These are phyloP conservation scores for Candida gigantensis DNA, from an alignment of 1,139 yeast genomes.

Conservation along the genomic window DNA sequence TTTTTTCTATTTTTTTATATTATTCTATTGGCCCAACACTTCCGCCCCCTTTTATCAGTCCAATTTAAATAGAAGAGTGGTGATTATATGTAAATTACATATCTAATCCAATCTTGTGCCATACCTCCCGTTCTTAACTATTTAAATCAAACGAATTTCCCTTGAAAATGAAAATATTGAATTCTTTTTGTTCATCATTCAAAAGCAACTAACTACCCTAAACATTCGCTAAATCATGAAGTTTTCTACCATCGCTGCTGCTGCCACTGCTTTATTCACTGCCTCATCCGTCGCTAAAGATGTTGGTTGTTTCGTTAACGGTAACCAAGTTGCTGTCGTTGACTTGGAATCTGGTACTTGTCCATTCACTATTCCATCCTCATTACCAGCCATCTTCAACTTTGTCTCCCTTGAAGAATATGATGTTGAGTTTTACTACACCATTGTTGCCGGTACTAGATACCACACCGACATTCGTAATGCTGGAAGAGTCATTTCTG, in stretches of 20 bases:
- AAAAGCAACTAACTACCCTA: background rate
- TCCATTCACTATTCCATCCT: slow-evolving; percentile 37
- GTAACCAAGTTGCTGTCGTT: slow-evolving; percentile 33
- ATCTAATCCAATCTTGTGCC: too few species aligned
- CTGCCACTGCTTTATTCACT: slow-evolving; percentile 21
- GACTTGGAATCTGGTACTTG: slow-evolving; percentile 46
- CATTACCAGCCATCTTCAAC: slow-evolving; percentile 28
- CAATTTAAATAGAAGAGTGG: too few species aligned
- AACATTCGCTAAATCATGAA: slow-evolving; percentile 13
- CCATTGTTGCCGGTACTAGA: slow-evolving; percentile 22
- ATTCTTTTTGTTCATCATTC: background rate
- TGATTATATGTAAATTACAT: too few species aligned
- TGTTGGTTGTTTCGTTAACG: slow-evolving; percentile 42
- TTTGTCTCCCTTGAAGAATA: slow-evolving; percentile 34
- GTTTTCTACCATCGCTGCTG: slow-evolving; percentile 14
- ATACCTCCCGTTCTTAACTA: too few species aligned
- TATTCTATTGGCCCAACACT: too few species aligned
- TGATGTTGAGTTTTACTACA: slow-evolving; percentile 40
- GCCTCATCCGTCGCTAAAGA: slow-evolving; percentile 27
- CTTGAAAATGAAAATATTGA: too few species aligned
- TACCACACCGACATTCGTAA: slow-evolving; percentile 38
- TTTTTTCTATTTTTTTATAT: too few species aligned
- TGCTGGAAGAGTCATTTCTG: slow-evolving; percentile 35
- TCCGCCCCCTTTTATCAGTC: too few species aligned
- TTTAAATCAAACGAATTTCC: too few species aligned